Percentiles rank a stretch among this genome's conserved stretches.
Conservation (phyloP, 495 filamentous ascomycete species). For the Cryomyces minteri region DNA sequence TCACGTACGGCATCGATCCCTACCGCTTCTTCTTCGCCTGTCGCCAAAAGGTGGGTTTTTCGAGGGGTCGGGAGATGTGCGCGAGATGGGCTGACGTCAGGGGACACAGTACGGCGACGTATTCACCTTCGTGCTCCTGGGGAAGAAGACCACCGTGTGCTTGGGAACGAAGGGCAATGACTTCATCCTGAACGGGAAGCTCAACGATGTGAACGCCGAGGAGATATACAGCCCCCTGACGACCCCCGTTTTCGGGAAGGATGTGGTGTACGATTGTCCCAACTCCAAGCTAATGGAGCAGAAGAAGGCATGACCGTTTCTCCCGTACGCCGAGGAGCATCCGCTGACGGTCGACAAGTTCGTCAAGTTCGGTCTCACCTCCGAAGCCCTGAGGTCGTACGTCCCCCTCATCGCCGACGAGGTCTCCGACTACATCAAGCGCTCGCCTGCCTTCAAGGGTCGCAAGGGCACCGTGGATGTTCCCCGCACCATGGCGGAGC, state of each 20-base stretch:
- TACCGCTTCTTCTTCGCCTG: slow-evolving; percentile 39
- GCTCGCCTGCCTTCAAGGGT: slow-evolving; percentile 26
- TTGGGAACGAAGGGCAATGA: slow-evolving; percentile 44
- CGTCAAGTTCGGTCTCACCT: slow-evolving; percentile 45
- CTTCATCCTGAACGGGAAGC: slow-evolving; percentile 43
- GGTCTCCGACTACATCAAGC: slow-evolving; percentile 31
- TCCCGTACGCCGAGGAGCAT: not conserved
- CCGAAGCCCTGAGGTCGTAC: slow-evolving; percentile 42
- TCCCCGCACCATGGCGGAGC: slow-evolving; percentile 34
- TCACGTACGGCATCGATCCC: slow-evolving; percentile 46
- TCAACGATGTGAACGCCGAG: slow-evolving; percentile 43
- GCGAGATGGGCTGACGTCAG: not conserved
- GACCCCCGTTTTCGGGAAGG: slow-evolving; percentile 42
- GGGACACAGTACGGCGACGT: slow-evolving; percentile 38
- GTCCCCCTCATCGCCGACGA: slow-evolving; percentile 37
- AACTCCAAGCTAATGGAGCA: slow-evolving; percentile 52
- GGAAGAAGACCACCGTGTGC: slow-evolving; percentile 42
- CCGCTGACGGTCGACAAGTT: slow-evolving; percentile 25
- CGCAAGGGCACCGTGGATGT: slow-evolving; percentile 33
- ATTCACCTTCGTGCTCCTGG: slow-evolving; percentile 46
- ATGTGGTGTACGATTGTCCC: slow-evolving; percentile 49
- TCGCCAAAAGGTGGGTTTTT: slow-evolving; percentile 28
- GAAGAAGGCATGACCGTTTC: slow-evolving; percentile 32
- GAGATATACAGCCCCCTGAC: slow-evolving; percentile 43
- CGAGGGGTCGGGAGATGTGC: not conserved